Evolutionary conservation across 2,329 filamentous ascomycete genomes (phyloP).

Genomic region (Colletotrichum sp.): DNA sequence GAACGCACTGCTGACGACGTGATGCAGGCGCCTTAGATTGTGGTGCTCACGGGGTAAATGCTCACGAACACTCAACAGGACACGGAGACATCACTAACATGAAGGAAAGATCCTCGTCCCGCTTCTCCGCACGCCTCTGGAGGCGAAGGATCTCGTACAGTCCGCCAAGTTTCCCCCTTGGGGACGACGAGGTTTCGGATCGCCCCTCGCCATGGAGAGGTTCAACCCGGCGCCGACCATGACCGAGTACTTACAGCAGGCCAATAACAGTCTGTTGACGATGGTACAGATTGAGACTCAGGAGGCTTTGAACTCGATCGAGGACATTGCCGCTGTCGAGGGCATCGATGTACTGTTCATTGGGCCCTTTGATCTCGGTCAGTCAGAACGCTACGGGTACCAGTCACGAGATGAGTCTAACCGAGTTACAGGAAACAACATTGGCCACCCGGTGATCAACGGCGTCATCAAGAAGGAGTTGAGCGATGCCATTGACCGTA

Average conservation of each 20-base stretch:
- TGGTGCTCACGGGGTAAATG: slow-evolving; percentile 58
- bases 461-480: slow-evolving; percentile 64
- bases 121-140: slow-evolving; percentile 57
- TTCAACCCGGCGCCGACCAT: slow-evolving; percentile 52
- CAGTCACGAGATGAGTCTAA: not conserved
- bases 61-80: not conserved
- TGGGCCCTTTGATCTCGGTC: slow-evolving; percentile 68
- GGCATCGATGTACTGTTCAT: slow-evolving; percentile 69
- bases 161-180: slow-evolving; percentile 61
- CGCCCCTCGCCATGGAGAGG: slow-evolving; percentile 56
- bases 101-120: slow-evolving; percentile 50
- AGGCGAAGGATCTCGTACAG: slow-evolving; percentile 52
- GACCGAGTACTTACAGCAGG: slow-evolving; percentile 60
- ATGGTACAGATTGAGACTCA: slow-evolving; percentile 73
- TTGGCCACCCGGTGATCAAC: slow-evolving; percentile 65
- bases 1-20: not conserved
- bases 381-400: not conserved
- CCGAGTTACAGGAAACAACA: slow-evolving; percentile 53
- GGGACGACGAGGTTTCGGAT: slow-evolving; percentile 59
- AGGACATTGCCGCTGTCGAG: slow-evolving; percentile 64
- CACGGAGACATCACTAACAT: not conserved
- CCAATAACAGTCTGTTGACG: slow-evolving; percentile 61
- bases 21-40: slow-evolving; percentile 57
- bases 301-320: slow-evolving; percentile 63
- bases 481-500: slow-evolving; percentile 60